Evolutionary conservation across 257 asterid genomes (phyloP), one percentile per base, ranked within the genome.

Genomic region (Catharanthus roseus): DNA sequence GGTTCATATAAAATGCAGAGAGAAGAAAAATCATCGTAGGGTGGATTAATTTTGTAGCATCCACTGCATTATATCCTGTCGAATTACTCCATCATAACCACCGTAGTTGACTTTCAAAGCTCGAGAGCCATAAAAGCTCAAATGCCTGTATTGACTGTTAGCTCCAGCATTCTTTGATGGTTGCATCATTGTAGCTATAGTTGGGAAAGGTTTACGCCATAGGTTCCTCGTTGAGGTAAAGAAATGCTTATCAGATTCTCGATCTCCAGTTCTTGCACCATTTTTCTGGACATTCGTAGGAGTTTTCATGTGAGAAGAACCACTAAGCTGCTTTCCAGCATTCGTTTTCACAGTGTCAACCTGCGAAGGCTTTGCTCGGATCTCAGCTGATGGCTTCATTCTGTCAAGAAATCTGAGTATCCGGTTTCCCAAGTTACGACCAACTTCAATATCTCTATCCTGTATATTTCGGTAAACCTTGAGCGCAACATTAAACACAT

Each of bases 391-490:
- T 15, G 99, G 99, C 78, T 91, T 93, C 84, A 80, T 76, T 81
- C 54, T 86, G 80, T 93, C 96, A 26, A 93, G 96, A 85, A 87
- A 85, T 19, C 96, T 84, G 49, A 91, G 95, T 69, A 93, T 83
- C 90, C 95, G 58, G 78, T 88, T 93, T 19, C 99, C 97, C 45
- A 93, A 75, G 81, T 84, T 91, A 67, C 90, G 85, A 58, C 99
- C 99, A 68, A 86, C 96, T 81, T 91, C 96, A 69, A 91, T 84
- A 68, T 93, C 97, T 76, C 93, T 89, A 70, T 85, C 90, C 74
- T 91, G 99, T 78, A 93, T 71, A 79, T 70, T 88, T 71, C 45
- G 85, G 74, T 93, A 96, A 75, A 88, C 86, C 68, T 13, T 88
- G 83, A 93, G 86, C 33, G 95, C 97, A 74, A 80, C 39, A 51